Conservation (phyloP, 768 basidiomycete genomes). For the Rhodotorula paludigena region DNA sequence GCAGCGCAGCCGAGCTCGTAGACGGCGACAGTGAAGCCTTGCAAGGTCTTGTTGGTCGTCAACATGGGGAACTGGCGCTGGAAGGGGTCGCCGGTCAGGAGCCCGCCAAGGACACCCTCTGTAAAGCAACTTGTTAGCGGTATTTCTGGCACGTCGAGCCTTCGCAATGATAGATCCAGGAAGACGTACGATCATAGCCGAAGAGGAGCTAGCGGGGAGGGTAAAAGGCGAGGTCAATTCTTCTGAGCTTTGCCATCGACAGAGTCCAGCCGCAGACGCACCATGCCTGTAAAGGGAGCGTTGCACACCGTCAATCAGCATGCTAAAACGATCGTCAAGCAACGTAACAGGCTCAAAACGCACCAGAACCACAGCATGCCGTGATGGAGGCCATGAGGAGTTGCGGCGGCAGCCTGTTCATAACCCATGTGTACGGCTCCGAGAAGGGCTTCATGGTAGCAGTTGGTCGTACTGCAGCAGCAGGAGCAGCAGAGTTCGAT, state of each 20-base stretch:
- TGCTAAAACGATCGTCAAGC: too few species aligned
- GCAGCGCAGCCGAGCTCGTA: constrained; percentile 63
- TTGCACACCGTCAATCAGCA: too few species aligned
- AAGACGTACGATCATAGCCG: constrained; percentile 69
- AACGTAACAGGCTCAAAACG: too few species aligned
- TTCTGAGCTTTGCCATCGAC: too few species aligned
- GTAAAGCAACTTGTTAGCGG: too few species aligned
- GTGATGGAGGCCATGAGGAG: not conserved
- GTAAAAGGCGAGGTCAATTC: too few species aligned
- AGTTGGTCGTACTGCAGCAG: too few species aligned
- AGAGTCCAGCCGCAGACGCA: too few species aligned
- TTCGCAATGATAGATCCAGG: too few species aligned
- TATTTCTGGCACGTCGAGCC: too few species aligned
- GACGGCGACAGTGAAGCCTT: constrained; percentile 1
- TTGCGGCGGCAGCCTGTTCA: not conserved
- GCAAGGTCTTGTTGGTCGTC: not conserved
- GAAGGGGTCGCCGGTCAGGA: constrained; percentile 60
- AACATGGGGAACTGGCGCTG: constrained; percentile 45
- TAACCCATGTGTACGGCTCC: not conserved
- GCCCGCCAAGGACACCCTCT: constrained; percentile 65
- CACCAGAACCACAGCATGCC: not conserved
- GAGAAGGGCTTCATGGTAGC: not conserved
- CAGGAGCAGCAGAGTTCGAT: too few species aligned
- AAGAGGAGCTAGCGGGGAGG: constrained; percentile 52
- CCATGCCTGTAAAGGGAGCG: too few species aligned